These are phyloP conservation scores for Murraya koenigii DNA, from an alignment of 345 rosid genomes.

Conservation along the genomic window DNA sequence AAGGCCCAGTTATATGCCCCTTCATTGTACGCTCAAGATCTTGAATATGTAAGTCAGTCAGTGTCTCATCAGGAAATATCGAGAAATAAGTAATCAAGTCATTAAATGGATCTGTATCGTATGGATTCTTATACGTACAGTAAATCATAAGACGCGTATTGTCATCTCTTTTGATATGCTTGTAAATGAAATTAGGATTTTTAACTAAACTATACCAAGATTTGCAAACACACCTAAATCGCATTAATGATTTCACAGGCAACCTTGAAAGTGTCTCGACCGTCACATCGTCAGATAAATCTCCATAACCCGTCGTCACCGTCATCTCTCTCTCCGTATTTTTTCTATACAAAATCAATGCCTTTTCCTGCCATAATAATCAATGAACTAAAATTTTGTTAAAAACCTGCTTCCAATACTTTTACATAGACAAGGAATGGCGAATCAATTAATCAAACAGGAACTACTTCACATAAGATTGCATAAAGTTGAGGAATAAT, in stretches of 20 bases:
- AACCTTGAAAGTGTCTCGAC: neutral
- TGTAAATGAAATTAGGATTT: neutral
- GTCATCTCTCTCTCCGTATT: neutral
- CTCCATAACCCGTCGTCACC: neutral
- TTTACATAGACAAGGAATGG: neutral
- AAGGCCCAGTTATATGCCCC: no score
- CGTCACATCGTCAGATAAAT: neutral
- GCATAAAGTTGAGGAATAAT: no score
- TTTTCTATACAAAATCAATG: neutral
- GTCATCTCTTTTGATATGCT: neutral
- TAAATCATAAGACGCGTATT: neutral
- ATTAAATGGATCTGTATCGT: no score
- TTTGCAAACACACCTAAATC: conserved; percentile 14
- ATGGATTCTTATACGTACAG: neutral
- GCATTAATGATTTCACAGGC: conserved; percentile 6
- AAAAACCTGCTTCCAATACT: fast-evolving
- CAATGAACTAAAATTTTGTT: no score
- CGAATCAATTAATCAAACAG: neutral
- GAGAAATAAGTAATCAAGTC: no score
- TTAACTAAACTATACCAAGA: conserved; percentile 1
- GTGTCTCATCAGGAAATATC: no score
- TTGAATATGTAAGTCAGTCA: no score
- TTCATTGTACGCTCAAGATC: no score
- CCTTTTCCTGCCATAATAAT: neutral
- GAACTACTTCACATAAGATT: no score